Conservation (phyloP, 2,329 filamentous ascomycete genomes). For the Basipetospora sp. region DNA sequence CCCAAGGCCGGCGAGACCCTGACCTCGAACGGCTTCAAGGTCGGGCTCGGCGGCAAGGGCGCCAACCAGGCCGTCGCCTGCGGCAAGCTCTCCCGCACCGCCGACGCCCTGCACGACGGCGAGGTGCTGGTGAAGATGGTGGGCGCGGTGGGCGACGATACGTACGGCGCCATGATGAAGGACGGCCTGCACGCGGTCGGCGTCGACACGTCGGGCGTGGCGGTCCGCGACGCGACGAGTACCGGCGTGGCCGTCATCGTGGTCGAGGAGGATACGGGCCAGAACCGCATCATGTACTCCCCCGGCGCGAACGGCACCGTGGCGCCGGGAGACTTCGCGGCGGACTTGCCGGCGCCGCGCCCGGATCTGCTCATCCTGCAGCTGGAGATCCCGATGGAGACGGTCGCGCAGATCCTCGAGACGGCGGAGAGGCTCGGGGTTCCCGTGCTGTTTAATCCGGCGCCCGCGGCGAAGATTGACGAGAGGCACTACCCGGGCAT, state of each 20-base stretch:
- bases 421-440: slow-evolving; percentile 33
- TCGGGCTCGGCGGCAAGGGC: slow-evolving; percentile 80
- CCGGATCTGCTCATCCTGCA: slow-evolving; percentile 60
- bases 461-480: slow-evolving; percentile 58
- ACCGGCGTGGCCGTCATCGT: slow-evolving; percentile 64
- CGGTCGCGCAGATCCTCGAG: slow-evolving; percentile 46
- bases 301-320: slow-evolving; percentile 54
- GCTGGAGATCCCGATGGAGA: slow-evolving; percentile 58
- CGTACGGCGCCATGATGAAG: slow-evolving; percentile 47
- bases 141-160: slow-evolving; percentile 56
- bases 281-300: slow-evolving; percentile 63
- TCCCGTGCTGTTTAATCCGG: slow-evolving; percentile 70
- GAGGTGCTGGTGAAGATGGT: slow-evolving; percentile 48
- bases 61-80: slow-evolving; percentile 90
- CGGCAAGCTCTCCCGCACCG: slow-evolving; percentile 57
- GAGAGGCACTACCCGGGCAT: slow-evolving; percentile 50
- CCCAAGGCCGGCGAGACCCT: slow-evolving; percentile 78
- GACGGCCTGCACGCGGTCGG: slow-evolving; percentile 44
- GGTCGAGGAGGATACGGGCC: slow-evolving; percentile 55
- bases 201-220: slow-evolving; percentile 44
- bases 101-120: slow-evolving; percentile 19
- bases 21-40: slow-evolving; percentile 55
- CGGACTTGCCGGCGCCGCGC: slow-evolving; percentile 16
- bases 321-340: slow-evolving; percentile 20
- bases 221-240: slow-evolving; percentile 26